Conservation (phyloP, 176 grass and related monocot species). For the Cenchrus purpureus region DNA sequence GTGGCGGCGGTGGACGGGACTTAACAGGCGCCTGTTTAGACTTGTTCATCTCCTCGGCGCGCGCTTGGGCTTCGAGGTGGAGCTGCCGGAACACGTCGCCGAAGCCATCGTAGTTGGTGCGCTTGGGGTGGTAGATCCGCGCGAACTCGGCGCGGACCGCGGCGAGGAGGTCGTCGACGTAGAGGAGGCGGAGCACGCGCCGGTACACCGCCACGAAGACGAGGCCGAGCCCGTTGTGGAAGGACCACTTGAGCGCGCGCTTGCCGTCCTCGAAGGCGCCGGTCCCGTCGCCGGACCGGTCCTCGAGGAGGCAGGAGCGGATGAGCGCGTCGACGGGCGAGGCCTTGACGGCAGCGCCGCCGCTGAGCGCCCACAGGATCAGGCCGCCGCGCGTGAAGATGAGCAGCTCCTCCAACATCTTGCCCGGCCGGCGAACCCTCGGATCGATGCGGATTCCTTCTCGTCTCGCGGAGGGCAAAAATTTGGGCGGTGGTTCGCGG, state of each 20-base stretch:
- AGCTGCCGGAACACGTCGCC: slow-evolving; percentile 74
- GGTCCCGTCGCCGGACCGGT: slow-evolving; percentile 71
- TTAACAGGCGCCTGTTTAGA: slow-evolving; percentile 35
- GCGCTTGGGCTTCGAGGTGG: slow-evolving; percentile 81
- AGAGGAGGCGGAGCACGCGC: slow-evolving; percentile 85
- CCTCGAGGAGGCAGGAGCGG: slow-evolving; percentile 95
- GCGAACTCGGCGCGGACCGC: slow-evolving; percentile 69
- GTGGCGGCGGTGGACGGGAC: not conserved
- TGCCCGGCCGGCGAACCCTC: not conserved
- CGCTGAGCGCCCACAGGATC: slow-evolving; percentile 64
- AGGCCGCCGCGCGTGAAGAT: slow-evolving; percentile 93
- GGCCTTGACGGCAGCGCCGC: slow-evolving; percentile 67
- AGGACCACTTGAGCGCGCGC: slow-evolving; percentile 81
- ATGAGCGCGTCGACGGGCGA: slow-evolving; percentile 91
- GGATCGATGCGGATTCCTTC: not conserved
- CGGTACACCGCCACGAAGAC: slow-evolving; percentile 95
- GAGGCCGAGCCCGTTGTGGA: slow-evolving; percentile 90
- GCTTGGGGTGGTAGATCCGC: slow-evolving; percentile 60
- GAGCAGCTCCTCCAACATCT: slow-evolving; percentile 93
- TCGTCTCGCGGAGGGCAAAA: not conserved
- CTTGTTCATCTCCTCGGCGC: slow-evolving; percentile 83
- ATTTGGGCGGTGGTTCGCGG: not conserved
- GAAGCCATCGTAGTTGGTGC: slow-evolving; percentile 54
- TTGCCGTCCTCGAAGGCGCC: slow-evolving; percentile 68
- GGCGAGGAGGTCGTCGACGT: slow-evolving; percentile 83